Evolutionary conservation across 805 yeast genomes (phyloP).

Genomic region (Candida nanaspora): DNA sequence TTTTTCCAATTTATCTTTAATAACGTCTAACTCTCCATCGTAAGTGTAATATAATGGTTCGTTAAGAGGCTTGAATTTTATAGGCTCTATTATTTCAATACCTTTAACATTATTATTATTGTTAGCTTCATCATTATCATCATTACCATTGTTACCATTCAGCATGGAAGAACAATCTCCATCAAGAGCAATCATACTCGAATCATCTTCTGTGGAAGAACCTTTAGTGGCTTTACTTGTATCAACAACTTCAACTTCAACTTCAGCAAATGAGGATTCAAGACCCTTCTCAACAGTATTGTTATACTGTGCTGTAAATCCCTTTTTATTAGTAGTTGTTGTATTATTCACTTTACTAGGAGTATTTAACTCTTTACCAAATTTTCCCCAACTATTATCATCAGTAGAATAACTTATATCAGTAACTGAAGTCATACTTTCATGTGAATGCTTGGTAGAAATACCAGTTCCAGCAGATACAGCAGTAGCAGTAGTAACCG

Average conservation of each 20-base stretch:
- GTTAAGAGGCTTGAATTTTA: background rate
- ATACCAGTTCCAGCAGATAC: too few species aligned
- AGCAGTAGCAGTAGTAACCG: background rate
- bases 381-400: background rate
- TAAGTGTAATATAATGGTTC: background rate
- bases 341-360: background rate
- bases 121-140: background rate
- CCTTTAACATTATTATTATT: background rate
- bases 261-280: too few species aligned
- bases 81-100: background rate
- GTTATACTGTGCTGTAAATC: too few species aligned
- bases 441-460: background rate
- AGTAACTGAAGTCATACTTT: background rate
- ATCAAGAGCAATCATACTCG: too few species aligned
- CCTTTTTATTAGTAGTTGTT: too few species aligned
- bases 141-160: background rate
- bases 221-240: too few species aligned
- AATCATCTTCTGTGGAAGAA: too few species aligned
- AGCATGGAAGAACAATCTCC: too few species aligned
- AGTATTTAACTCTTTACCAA: background rate
- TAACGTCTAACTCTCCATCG: background rate
- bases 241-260: too few species aligned
- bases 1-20: constrained; percentile 3
- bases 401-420: background rate
- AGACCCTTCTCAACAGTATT: too few species aligned